A percentile compares a stretch with the other conserved stretches of the same genome.
Evolutionary conservation across 768 basidiomycete genomes (phyloP).

Genomic region (Lentinula edodes): DNA sequence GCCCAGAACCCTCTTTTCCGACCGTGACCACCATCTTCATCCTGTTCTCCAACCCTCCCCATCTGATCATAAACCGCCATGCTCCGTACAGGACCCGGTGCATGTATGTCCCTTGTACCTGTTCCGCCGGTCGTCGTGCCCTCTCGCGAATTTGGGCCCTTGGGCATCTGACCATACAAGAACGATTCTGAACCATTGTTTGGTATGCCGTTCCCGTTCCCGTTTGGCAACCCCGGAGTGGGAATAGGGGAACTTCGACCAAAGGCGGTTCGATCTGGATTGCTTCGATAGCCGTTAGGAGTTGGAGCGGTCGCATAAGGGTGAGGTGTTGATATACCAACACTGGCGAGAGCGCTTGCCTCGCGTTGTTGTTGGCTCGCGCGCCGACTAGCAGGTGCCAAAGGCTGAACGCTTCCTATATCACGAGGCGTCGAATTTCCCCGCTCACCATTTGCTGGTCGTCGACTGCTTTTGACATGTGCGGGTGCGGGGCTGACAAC

Average conservation of each 20-base stretch:
- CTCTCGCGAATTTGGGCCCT: slow-evolving; percentile 44
- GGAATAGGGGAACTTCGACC: slow-evolving; percentile 52
- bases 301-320: slow-evolving; percentile 68
- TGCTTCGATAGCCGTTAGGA: slow-evolving; percentile 48
- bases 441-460: slow-evolving; percentile 40
- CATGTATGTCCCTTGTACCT: slow-evolving; percentile 25
- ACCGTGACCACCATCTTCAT: slow-evolving; percentile 61
- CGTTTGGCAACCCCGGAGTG: slow-evolving; percentile 13
- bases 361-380: slow-evolving; percentile 56
- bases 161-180: slow-evolving; percentile 49
- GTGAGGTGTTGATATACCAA: slow-evolving; percentile 51
- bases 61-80: slow-evolving; percentile 68
- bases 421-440: slow-evolving; percentile 41
- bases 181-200: slow-evolving; percentile 63
- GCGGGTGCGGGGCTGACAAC: slow-evolving; percentile 63
- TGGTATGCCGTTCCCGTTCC: slow-evolving; percentile 35
- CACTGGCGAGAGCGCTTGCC: slow-evolving; percentile 26
- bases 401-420: slow-evolving; percentile 59
- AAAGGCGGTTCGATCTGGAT: slow-evolving; percentile 33
- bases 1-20: slow-evolving; percentile 58
- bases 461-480: slow-evolving; percentile 56
- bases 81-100: slow-evolving; percentile 30
- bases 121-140: slow-evolving; percentile 43
- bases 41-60: slow-evolving; percentile 52
- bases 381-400: slow-evolving; percentile 63